phyloP scores from a whole-genome alignment of 2,329 filamentous ascomycete species.

The Dendryphion nanum region DNA sequence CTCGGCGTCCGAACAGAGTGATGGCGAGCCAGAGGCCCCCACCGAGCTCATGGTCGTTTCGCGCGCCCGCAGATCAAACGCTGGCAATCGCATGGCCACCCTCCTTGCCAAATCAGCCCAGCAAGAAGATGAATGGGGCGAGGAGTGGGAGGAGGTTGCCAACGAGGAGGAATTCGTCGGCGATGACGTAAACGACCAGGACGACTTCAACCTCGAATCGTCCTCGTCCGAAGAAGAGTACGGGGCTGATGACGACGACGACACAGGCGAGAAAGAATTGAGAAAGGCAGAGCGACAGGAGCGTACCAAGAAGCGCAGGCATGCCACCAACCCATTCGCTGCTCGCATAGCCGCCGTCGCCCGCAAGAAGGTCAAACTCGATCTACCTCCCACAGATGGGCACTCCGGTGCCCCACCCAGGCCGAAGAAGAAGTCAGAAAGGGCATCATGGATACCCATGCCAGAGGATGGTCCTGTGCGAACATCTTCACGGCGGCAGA shows the following conservation, averaged over 20 bases:
- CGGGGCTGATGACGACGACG: constrained; percentile 70
- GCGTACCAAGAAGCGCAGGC: constrained; percentile 71
- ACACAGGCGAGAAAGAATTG: constrained; percentile 85
- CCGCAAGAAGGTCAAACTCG: constrained; percentile 37
- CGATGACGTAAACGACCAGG: constrained; percentile 55
- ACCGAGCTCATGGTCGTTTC: constrained; percentile 39
- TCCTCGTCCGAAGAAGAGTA: constrained; percentile 74
- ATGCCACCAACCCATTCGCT: constrained; percentile 51
- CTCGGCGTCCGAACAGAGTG: constrained; percentile 14
- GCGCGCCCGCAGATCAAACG: constrained; percentile 38
- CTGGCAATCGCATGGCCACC: constrained; percentile 42
- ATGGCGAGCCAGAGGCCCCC: constrained; percentile 29
- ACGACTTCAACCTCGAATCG: constrained; percentile 78
- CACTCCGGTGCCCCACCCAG: constrained; percentile 50
- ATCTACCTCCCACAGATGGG: constrained; percentile 41
- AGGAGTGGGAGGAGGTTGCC: constrained; percentile 66
- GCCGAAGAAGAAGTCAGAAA: constrained; percentile 68
- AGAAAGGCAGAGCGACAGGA: constrained; percentile 71
- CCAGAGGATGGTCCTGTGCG: constrained; percentile 61
- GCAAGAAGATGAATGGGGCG: constrained; percentile 39
- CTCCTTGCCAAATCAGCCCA: constrained; percentile 33
- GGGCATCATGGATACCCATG: constrained; percentile 67
- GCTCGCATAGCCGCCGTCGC: constrained; percentile 38
- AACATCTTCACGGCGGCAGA: constrained; percentile 62
- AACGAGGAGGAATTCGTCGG: constrained; percentile 54